These are phyloP conservation scores for Malbranchea zuffiana DNA, from an alignment of 2,329 filamentous ascomycete species.

Conservation along the genomic window DNA sequence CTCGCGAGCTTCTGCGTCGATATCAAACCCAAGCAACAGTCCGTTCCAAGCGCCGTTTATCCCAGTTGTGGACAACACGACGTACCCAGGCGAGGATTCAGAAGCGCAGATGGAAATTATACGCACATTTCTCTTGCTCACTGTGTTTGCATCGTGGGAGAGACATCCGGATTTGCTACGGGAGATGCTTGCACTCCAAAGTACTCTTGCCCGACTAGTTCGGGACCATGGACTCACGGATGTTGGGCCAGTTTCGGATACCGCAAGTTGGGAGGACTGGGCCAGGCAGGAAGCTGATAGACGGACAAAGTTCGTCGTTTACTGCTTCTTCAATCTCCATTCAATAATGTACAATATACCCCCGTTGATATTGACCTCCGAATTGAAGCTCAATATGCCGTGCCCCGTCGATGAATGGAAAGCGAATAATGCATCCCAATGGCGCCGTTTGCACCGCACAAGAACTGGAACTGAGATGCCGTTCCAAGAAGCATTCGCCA, in stretches of 20 bases:
- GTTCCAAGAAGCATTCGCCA: constrained; percentile 38
- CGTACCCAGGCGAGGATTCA: constrained; percentile 31
- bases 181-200: constrained; percentile 48
- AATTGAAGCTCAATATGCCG: constrained; percentile 45
- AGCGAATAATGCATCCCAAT: constrained; percentile 40
- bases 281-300: constrained; percentile 42
- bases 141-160: constrained; percentile 50
- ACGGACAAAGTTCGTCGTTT: constrained; percentile 46
- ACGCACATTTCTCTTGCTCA: constrained; percentile 43
- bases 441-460: constrained; percentile 34
- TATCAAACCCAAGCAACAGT: constrained; percentile 34
- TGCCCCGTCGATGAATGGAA: constrained; percentile 47
- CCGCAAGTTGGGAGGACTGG: constrained; percentile 46
- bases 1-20: constrained; percentile 32
- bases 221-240: constrained; percentile 43
- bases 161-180: constrained; percentile 46
- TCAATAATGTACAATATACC: constrained; percentile 53
- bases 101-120: constrained; percentile 42
- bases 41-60: constrained; percentile 34
- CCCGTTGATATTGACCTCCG: constrained; percentile 45
- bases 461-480: constrained; percentile 26
- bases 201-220: constrained; percentile 45
- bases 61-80: constrained; percentile 24
- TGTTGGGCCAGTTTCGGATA: constrained; percentile 24
- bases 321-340: constrained; percentile 50